Base-by-base conservation (phyloP, 495 filamentous ascomycete species). In the Acidomyces sp. region DNA sequence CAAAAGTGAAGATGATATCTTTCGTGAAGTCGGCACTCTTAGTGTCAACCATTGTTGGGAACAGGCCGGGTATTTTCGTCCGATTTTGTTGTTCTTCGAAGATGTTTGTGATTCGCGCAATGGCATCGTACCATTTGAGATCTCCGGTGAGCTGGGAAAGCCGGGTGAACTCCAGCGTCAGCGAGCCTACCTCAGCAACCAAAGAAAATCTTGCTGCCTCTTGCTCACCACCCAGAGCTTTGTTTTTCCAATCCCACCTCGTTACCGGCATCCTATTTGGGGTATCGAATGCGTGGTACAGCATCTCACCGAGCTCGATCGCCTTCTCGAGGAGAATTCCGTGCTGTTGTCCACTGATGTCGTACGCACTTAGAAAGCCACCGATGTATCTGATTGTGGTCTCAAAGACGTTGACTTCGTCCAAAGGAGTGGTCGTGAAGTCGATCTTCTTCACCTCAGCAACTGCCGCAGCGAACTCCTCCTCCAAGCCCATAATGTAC, bases 341-440 rank as follows among this genome's bases (percentile, higher is more conserved):
- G 25, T 68, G 56, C 19, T 56, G 6, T 17, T 46, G 54, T 39
- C 35, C 53, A 35, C 62, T 69, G 37, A 74, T 41, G 39, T 74
- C 70, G 43, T 67, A 72, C 0, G 70, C 68, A 6, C 48, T 55
- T 30, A 74, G 32, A 11, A 72, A 51, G 3, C 70, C 70, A 20
- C 70, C 70, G 1, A 74, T 58, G 37, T 68, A 65, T 12, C 64
- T 62, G 16, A 69, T 68, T 3, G 61, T 69, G 11, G 62, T 62
- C 30, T 71, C 65, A 32, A 71, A 70, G 4, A 72, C 54, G 43
- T 63, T 70, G 39, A 73, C 49, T 10, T 39, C 41, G n/a, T 24
- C 30, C n/a, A 24, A 12, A 15, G 30, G 18, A 3, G 44, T 37
- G 2, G 58, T 59, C 0, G 53, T 48, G 39, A 62, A 63, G 46